Evolutionary conservation across 1,284 basidiomycete species (phyloP).

Genomic region (Testicularia cyperi): DNA sequence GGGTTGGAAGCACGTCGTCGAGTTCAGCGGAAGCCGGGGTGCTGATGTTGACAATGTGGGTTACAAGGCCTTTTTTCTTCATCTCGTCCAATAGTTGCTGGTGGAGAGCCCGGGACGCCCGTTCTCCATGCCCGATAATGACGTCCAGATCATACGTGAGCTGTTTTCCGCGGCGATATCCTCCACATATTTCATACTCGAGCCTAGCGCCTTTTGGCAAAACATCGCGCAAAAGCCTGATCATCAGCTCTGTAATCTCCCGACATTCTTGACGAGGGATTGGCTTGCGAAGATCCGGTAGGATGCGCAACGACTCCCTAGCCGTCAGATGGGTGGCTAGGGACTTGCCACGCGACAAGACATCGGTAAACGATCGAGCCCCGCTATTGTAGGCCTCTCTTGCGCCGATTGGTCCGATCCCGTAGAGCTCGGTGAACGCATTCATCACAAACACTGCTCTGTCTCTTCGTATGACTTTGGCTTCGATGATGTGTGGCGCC

Average conservation of each 20-base stretch:
- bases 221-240: slow-evolving; percentile 14
- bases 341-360: slow-evolving; percentile 33
- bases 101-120: slow-evolving; percentile 13
- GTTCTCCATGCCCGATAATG: slow-evolving; percentile 28
- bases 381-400: slow-evolving; percentile 48
- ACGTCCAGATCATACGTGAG: slow-evolving; percentile 44
- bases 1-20: too few relatives aligned
- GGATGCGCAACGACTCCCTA: slow-evolving; percentile 36
- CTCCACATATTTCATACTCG: slow-evolving; percentile 40
- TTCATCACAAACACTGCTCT: slow-evolving; percentile 42
- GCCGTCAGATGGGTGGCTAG: slow-evolving; percentile 32
- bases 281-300: slow-evolving; percentile 30
- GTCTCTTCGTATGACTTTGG: slow-evolving; percentile 43
- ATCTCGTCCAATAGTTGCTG: slow-evolving; percentile 22
- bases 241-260: slow-evolving; percentile 25
- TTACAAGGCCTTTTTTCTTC: slow-evolving; percentile 30
- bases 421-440: slow-evolving; percentile 48
- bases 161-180: slow-evolving; percentile 44
- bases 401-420: slow-evolving; percentile 50
- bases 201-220: slow-evolving; percentile 5
- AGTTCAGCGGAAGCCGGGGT: slow-evolving; percentile 14
- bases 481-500: slow-evolving; percentile 40
- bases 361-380: slow-evolving; percentile 42
- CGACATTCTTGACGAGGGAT: slow-evolving; percentile 40
- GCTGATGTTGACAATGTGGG: slow-evolving; percentile 38